A percentile compares a stretch with the other conserved stretches of the same genome.
These are phyloP conservation scores for Sequoia sempervirens DNA, from an alignment of 75 land plant genomes.

Conservation along the genomic window DNA sequence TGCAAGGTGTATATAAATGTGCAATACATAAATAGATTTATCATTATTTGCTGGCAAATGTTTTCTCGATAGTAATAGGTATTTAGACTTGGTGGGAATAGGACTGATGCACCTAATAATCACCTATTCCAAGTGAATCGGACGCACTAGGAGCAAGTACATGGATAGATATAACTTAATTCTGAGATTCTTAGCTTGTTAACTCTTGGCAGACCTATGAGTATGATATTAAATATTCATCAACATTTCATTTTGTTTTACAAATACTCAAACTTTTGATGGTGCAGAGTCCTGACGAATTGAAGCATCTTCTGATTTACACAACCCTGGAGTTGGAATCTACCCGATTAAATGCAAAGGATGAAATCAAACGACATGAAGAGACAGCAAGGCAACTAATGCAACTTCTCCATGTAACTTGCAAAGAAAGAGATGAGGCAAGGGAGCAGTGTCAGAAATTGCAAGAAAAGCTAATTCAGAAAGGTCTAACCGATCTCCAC, in stretches of 20 bases:
- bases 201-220: neutral
- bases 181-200: neutral
- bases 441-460: slow-evolving; percentile 52
- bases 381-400: slow-evolving; percentile 48
- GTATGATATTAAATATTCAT: neutral
- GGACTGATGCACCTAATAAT: neutral
- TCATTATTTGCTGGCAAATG: neutral
- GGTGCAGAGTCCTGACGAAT: slow-evolving; percentile 58
- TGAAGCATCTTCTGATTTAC: slow-evolving; percentile 46
- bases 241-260: neutral
- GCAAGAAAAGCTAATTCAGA: slow-evolving; percentile 34
- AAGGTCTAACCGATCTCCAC: neutral
- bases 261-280: slow-evolving; percentile 8
- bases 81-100: neutral
- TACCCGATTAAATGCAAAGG: slow-evolving; percentile 32
- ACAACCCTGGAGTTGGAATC: slow-evolving; percentile 54
- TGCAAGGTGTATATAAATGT: neutral
- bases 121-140: neutral
- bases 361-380: slow-evolving; percentile 35
- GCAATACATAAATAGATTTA: neutral
- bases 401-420: slow-evolving; percentile 29
- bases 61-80: neutral
- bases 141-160: neutral
- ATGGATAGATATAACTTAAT: neutral
- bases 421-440: slow-evolving; percentile 72